Percentiles rank a stretch among this genome's conserved stretches.
Evolutionary conservation across 257 asterid species (phyloP).

Genomic region (Fraxinus quadrangulata): DNA sequence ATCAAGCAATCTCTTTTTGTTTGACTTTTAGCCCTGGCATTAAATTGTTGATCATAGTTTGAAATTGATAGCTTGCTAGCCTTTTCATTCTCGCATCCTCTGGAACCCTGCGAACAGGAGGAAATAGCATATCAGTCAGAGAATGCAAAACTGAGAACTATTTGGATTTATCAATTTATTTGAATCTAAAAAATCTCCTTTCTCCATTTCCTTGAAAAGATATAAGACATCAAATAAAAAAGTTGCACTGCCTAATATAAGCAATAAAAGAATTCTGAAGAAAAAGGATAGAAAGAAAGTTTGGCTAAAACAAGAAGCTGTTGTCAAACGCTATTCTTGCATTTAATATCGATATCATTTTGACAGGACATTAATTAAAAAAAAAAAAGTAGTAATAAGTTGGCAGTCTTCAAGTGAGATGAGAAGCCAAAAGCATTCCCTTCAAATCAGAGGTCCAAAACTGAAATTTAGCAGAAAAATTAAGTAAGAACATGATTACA

Average conservation of each 20-base stretch:
- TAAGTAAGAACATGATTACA: background rate
- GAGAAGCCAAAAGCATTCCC: background rate
- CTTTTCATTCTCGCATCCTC: conserved; percentile 36
- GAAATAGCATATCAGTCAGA: conserved; percentile 34
- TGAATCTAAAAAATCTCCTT: background rate
- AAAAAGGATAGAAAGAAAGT: background rate
- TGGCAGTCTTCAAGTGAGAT: background rate
- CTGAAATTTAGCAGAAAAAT: background rate
- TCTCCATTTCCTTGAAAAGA: conserved; percentile 4
- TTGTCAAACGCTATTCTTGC: background rate
- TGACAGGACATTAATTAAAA: background rate
- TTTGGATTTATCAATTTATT: background rate
- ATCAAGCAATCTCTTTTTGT: conserved; percentile 30
- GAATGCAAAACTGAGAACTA: conserved; percentile 13
- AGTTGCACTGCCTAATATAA: background rate
- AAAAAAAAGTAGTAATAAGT: background rate
- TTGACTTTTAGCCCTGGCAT: conserved; percentile 33
- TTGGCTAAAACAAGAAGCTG: background rate
- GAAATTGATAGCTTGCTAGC: conserved; percentile 46
- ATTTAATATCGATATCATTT: background rate
- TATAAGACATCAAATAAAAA: background rate
- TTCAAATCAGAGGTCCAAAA: background rate
- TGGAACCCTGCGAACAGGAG: conserved; percentile 45
- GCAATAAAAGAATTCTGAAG: background rate
- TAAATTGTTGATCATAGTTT: conserved; percentile 29